Conservation (phyloP, 1,284 basidiomycete species). For the Trichosporon sp. region DNA sequence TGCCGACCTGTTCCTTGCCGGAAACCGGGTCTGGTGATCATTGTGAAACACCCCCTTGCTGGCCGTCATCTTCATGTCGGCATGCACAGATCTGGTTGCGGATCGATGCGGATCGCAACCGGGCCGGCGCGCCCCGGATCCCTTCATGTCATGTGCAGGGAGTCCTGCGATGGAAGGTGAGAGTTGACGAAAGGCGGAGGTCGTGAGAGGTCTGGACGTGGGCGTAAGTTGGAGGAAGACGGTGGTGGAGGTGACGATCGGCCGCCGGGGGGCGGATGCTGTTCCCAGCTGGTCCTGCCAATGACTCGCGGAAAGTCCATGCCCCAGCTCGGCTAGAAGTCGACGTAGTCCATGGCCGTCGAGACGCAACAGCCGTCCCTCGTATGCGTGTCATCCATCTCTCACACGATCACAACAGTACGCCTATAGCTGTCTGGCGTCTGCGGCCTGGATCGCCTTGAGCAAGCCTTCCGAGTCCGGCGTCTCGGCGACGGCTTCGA, state of each 20-base stretch:
- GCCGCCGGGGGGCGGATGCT: no score
- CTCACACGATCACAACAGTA: neutral
- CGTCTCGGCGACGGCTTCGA: constrained; percentile 46
- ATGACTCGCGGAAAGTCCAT: no score
- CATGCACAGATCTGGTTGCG: neutral
- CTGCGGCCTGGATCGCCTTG: constrained; percentile 30
- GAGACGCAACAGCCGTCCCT: neutral
- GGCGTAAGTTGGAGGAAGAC: no score
- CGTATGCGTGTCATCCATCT: neutral
- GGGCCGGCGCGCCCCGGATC: no score
- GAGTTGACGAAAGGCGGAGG: neutral
- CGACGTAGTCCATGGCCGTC: neutral
- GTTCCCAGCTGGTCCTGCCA: no score
- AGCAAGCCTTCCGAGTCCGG: constrained; percentile 46
- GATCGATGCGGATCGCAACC: neutral
- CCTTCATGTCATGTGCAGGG: neutral
- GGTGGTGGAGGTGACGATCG: neutral
- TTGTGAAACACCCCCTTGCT: constrained; percentile 7
- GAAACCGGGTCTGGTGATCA: constrained; percentile 1
- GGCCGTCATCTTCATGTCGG: neutral
- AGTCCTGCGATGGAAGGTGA: neutral
- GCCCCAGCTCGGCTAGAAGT: neutral
- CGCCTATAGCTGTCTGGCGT: constrained; percentile 6
- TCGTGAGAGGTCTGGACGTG: no score
- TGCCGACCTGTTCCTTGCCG: neutral